Evolutionary conservation across 495 filamentous ascomycete species (phyloP).

Genomic region (Sporormia fimetaria): DNA sequence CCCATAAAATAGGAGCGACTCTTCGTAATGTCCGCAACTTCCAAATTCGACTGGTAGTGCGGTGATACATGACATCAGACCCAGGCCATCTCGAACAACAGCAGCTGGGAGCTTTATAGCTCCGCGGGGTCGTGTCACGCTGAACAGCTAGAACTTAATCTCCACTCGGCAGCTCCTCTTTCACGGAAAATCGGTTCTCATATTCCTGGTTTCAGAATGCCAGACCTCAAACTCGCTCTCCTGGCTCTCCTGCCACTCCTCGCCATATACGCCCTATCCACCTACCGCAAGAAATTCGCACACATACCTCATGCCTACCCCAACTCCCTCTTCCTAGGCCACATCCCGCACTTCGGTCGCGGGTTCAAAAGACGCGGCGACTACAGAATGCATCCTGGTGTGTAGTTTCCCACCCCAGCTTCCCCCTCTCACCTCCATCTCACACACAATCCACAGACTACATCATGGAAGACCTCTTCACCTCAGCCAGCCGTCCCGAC

Average conservation of each 20-base stretch:
- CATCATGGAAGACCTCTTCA: slow-evolving; percentile 8
- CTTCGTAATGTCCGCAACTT: too few relatives aligned
- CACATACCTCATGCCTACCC: slow-evolving; percentile 10
- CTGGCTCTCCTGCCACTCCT: slow-evolving; percentile 14
- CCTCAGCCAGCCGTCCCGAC: slow-evolving; percentile 2
- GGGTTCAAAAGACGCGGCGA: slow-evolving; percentile 12
- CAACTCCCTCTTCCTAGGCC: slow-evolving; percentile 8
- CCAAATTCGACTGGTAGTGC: too few relatives aligned
- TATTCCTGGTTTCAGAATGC: too few relatives aligned
- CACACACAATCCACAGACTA: slow-evolving; percentile 18
- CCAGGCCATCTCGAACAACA: too few relatives aligned
- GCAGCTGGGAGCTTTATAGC: too few relatives aligned
- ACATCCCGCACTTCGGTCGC: slow-evolving; percentile 6
- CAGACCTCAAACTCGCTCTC: slow-evolving; percentile 5
- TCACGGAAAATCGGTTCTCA: too few relatives aligned
- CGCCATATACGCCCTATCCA: slow-evolving; percentile 1
- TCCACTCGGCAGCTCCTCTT: too few relatives aligned
- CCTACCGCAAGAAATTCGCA: slow-evolving; percentile 10
- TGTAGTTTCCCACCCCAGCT: background rate
- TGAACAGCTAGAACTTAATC: too few relatives aligned
- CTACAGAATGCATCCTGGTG: slow-evolving; percentile 6
- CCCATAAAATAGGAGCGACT: too few relatives aligned
- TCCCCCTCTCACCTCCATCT: background rate
- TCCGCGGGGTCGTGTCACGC: too few relatives aligned
- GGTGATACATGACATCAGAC: too few relatives aligned